Evolutionary conservation across 257 asterid genomes (phyloP).

Genomic region (Penstemon eatonii): DNA sequence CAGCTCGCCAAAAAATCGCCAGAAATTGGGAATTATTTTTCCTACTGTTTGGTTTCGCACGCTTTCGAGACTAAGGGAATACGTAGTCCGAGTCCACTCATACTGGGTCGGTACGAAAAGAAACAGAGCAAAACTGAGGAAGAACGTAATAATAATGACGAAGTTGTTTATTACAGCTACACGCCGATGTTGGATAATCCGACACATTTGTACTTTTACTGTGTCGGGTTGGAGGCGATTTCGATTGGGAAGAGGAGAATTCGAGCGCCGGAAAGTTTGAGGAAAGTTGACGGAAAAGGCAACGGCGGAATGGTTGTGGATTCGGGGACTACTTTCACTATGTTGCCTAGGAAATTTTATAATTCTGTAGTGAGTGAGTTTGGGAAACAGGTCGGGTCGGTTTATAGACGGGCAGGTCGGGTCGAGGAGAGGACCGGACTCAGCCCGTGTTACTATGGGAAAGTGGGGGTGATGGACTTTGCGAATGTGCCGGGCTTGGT

Average conservation of each 20-base stretch:
- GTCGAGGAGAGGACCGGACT: conserved; percentile 76
- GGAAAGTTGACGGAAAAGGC: conserved; percentile 59
- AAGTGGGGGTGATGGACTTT: conserved; percentile 14
- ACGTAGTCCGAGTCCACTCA: conserved; percentile 69
- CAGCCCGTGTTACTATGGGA: conserved; percentile 69
- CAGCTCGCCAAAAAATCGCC: conserved; percentile 68
- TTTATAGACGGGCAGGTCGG: conserved; percentile 43
- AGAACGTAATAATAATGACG: background rate
- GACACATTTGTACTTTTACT: conserved; percentile 66
- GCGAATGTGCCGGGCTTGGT: conserved; percentile 46
- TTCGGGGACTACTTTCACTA: conserved; percentile 89
- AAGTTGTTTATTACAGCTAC: conserved; percentile 41
- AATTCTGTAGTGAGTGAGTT: conserved; percentile 50
- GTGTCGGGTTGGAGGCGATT: conserved; percentile 67
- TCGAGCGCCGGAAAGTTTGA: conserved; percentile 54
- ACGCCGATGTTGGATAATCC: conserved; percentile 83
- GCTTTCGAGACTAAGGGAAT: conserved; percentile 45
- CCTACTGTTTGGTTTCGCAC: conserved; percentile 80
- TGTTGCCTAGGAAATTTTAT: conserved; percentile 67
- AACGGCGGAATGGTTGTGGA: conserved; percentile 98
- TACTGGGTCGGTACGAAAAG: conserved; percentile 59
- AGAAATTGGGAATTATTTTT: conserved; percentile 74
- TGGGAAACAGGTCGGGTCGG: conserved; percentile 39
- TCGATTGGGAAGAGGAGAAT: conserved; percentile 54
- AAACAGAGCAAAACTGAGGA: conserved; percentile 10